These are phyloP conservation scores for Nematodospora anomalae DNA, from an alignment of 1,139 yeast species.

Conservation along the genomic window DNA sequence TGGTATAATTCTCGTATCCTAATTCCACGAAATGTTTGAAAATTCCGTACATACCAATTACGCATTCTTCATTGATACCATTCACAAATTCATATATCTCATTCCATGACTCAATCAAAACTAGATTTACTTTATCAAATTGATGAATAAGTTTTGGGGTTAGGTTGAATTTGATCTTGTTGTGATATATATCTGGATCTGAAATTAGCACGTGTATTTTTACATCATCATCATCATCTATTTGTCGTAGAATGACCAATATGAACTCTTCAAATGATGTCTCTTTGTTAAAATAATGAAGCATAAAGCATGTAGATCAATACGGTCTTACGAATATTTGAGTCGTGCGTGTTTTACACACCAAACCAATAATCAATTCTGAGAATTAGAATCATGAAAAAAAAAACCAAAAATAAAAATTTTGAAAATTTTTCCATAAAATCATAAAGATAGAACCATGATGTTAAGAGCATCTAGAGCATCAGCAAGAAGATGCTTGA, in stretches of 20 bases:
- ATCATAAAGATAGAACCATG: background rate
- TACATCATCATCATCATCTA: background rate
- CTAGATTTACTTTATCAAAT: slow-evolving; percentile 5
- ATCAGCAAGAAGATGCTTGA: slow-evolving; percentile 1
- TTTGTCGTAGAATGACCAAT: background rate
- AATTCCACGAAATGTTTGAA: slow-evolving; percentile 11
- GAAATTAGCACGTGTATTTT: slow-evolving; percentile 10
- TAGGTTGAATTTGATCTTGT: background rate
- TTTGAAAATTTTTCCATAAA: slow-evolving; percentile 1
- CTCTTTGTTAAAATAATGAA: slow-evolving; percentile 10
- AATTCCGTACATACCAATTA: slow-evolving; percentile 12
- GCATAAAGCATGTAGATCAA: slow-evolving; percentile 9
- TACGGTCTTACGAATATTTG: no score
- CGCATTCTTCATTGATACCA: background rate
- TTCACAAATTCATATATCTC: slow-evolving; percentile 12
- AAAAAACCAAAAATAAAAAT: slow-evolving; percentile 1
- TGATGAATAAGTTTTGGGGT: slow-evolving; percentile 6
- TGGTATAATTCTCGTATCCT: slow-evolving; percentile 4
- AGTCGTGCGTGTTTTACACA: background rate
- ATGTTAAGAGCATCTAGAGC: slow-evolving; percentile 5
- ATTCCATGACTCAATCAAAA: slow-evolving; percentile 13
- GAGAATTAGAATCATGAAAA: slow-evolving; percentile 2
- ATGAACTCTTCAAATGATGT: slow-evolving; percentile 10
- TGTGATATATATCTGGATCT: slow-evolving; percentile 9
- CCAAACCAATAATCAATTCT: background rate